Evolutionary conservation across 73 alveolate genomes (phyloP), one percentile per base, ranked within the genome.

Genomic region (Blepharisma stoltei): DNA sequence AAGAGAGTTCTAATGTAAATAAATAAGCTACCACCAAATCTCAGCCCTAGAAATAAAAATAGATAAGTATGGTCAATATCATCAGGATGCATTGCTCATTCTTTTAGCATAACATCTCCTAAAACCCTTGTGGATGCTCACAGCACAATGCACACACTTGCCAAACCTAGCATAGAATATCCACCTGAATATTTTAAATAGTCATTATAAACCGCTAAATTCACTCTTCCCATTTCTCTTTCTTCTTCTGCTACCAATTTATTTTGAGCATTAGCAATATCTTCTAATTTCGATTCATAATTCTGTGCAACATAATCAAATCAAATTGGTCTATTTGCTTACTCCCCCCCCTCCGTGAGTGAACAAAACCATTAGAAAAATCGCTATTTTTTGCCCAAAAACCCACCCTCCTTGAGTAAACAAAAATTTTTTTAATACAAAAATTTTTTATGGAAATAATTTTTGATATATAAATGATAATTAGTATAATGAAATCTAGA

Each of bases 31-130:
- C 79, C 79, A 14, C 79, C 65, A 37, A 69, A 21, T 38, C 65
- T 9, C 60, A 38, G 27, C 14, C 27, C 32, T 2, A 69, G 4
- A 69, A 14, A 69, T 37, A 69, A 37, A 23, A 21, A 21, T 1
- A 69, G 55, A 43, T 38, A 69, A 69, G 27, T 32, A 69, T 37
- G 20, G 5, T 43, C 21, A 18, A 44, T 25, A 38, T 38, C 32
- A n/a, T n/a, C 21, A 44, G 55, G 65, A 69, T 69, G 37, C 9
- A 14, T 69, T 43, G 65, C 41, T 84, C 92, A 85, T 20, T 81
- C 68, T n/a, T 85, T 82, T 41, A 85, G 68, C 66, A 69, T 78
- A 54, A 85, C 69, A 85, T 85, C 86, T 25, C 89, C 85, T 21
- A 54, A n/a, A 2, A 85, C 70, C 38, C 73, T 85, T 8, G 86